phyloP scores from a whole-genome alignment of 768 basidiomycete species.

The Brasilioporus rufonigricans region DNA sequence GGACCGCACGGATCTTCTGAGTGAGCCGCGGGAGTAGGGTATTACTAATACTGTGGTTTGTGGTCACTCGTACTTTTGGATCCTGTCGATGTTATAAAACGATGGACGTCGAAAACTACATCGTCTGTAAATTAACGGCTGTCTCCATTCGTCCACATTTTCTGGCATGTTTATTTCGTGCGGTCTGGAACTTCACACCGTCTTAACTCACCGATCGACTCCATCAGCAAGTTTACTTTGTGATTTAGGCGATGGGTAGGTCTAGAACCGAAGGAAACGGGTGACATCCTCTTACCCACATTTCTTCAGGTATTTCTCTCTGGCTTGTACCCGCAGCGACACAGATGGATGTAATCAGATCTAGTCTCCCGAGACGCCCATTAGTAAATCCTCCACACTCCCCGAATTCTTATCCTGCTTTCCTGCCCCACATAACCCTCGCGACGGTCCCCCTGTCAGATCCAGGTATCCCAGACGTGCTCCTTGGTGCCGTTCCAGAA shows the following conservation, averaged over 20 bases:
- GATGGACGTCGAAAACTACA: background rate
- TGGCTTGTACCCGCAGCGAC: slow-evolving; percentile 66
- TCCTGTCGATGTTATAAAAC: background rate
- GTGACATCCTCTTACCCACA: background rate
- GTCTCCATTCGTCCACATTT: background rate
- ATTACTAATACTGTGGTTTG: background rate
- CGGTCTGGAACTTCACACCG: background rate
- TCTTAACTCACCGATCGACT: background rate
- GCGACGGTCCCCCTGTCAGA: slow-evolving; percentile 36
- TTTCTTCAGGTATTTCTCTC: slow-evolving; percentile 50
- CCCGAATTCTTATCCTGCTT: slow-evolving; percentile 52
- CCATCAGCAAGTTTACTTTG: background rate
- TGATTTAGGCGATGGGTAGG: slow-evolving; percentile 20
- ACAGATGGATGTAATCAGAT: slow-evolving; percentile 43
- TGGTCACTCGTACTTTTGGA: background rate
- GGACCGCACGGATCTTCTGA: slow-evolving; percentile 22
- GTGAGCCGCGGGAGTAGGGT: slow-evolving; percentile 6
- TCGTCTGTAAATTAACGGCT: slow-evolving; percentile 10
- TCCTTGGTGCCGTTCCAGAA: slow-evolving; percentile 41
- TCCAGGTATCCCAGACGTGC: slow-evolving; percentile 9
- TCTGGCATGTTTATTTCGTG: background rate
- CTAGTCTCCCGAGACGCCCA: slow-evolving; percentile 44
- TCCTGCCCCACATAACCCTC: slow-evolving; percentile 74
- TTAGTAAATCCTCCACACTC: slow-evolving; percentile 17
- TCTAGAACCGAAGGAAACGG: background rate